A percentile compares a stretch with the other conserved stretches of the same genome.
These are phyloP conservation scores for Exophiala sideris DNA, from an alignment of 2,329 filamentous ascomycete species.

Conservation along the genomic window DNA sequence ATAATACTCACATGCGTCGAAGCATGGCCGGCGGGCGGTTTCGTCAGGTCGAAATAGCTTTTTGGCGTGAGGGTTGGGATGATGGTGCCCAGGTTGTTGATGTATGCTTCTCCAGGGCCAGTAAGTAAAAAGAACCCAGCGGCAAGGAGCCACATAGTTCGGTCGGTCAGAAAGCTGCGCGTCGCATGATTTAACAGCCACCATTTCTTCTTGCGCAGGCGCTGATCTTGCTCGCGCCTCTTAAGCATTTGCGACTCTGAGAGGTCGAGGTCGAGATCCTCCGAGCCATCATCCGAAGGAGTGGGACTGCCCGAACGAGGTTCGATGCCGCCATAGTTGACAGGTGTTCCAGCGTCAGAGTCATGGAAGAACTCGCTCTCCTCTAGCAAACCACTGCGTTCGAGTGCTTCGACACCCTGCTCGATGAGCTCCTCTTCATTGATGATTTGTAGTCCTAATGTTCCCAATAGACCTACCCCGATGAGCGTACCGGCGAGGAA, in stretches of 20 bases:
- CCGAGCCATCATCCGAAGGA: conserved; percentile 39
- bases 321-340: conserved; percentile 58
- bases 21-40: conserved; percentile 59
- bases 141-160: conserved; percentile 94
- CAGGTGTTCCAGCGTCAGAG: conserved; percentile 36
- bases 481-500: conserved; percentile 74
- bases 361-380: conserved; percentile 69
- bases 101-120: conserved; percentile 93
- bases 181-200: conserved; percentile 93
- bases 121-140: conserved; percentile 88
- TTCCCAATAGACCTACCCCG: conserved; percentile 67
- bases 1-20: conserved; percentile 88
- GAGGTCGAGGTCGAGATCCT: conserved; percentile 43
- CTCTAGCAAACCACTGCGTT: conserved; percentile 77
- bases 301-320: conserved; percentile 38
- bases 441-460: conserved; percentile 71
- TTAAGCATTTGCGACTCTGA: conserved; percentile 38
- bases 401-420: conserved; percentile 84
- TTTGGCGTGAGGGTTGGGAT: conserved; percentile 75
- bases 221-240: conserved; percentile 50
- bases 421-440: conserved; percentile 86
- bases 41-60: conserved; percentile 50
- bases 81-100: conserved; percentile 94
- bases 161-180: conserved; percentile 74
- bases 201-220: conserved; percentile 70